These are phyloP conservation scores for Starmerella vitae DNA, from an alignment of 805 yeast species.

Conservation along the genomic window DNA sequence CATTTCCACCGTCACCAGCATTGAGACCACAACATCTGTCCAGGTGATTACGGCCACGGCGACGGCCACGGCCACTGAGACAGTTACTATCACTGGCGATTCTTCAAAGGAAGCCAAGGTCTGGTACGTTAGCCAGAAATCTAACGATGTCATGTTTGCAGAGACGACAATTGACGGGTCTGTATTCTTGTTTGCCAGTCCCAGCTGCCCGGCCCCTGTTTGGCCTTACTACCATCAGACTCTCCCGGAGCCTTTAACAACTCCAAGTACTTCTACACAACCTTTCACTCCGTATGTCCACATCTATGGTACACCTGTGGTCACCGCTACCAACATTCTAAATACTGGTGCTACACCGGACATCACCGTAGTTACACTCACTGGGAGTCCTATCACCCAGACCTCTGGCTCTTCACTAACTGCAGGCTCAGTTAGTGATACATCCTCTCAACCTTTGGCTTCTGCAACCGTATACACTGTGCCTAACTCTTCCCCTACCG, in stretches of 20 bases:
- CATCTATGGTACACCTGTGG: background rate
- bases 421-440: too few species aligned
- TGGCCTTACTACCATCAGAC: conserved; percentile 9
- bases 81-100: background rate
- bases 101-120: background rate
- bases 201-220: conserved; percentile 1
- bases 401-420: too few species aligned
- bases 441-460: too few species aligned
- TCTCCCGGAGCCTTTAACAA: background rate
- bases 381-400: too few species aligned
- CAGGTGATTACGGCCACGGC: background rate
- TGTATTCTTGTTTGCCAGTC: background rate
- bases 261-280: background rate
- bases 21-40: background rate
- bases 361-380: background rate
- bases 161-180: conserved; percentile 2
- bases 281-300: background rate
- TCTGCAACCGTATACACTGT: too few species aligned
- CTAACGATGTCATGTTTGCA: background rate
- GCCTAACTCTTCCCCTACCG: too few species aligned
- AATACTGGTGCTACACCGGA: background rate
- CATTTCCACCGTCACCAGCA: too few species aligned
- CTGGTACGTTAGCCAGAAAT: background rate
- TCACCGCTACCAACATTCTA: background rate
- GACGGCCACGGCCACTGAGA: background rate